Base-by-base conservation (phyloP, 306 rosid genomes). In the Malus orientalis region DNA sequence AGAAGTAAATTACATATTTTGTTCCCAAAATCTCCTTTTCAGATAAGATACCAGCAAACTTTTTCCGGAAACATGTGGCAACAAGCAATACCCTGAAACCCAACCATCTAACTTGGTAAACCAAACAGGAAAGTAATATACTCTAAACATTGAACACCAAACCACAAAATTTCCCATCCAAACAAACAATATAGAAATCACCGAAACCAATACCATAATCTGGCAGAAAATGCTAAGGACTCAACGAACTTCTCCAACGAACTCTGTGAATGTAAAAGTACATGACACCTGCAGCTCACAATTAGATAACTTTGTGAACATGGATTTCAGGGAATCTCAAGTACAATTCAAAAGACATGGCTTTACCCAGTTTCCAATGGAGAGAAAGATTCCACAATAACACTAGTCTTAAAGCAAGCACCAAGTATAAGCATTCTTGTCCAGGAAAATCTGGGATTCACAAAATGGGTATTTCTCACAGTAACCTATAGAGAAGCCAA, bases 11-110 rank as follows among this genome's bases (percentile, higher is more conserved):
- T 91, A 94, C 98, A 84, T 92, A 79, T 66, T 86, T 86, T 69
- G 98, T 86, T 84, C 98, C 98, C 88, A 95, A 82, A 80, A 92
- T 88, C 70, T 89, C 90, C 82, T 85, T 90, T 76, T 88, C 93
- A 25, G 92, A 85, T 83, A 89, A 82, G 82, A 83, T 79, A 63
- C 93, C 86, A 61, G 89, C 80, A 84, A 90, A 95, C 88, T 82
- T 92, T 77, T 92, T 89, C 70, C 89, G 82, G 53, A 92, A 84
- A 81, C 95, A 86, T 64, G 96, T 86, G 74, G 88, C 79, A 49
- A 89, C 83, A 81, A 95, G 88, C 76, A 95, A 85, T 69, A 88
- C 91, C 98, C 98, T 94, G 88, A 80, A 84, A 90, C 44, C 54
- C 25, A 79, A 76, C 74, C 75, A 78, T 75, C 76, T 59, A 20